Evolutionary conservation across 2,329 filamentous ascomycete species (phyloP).

Genomic region (Alternaria hordeiaustralica): DNA sequence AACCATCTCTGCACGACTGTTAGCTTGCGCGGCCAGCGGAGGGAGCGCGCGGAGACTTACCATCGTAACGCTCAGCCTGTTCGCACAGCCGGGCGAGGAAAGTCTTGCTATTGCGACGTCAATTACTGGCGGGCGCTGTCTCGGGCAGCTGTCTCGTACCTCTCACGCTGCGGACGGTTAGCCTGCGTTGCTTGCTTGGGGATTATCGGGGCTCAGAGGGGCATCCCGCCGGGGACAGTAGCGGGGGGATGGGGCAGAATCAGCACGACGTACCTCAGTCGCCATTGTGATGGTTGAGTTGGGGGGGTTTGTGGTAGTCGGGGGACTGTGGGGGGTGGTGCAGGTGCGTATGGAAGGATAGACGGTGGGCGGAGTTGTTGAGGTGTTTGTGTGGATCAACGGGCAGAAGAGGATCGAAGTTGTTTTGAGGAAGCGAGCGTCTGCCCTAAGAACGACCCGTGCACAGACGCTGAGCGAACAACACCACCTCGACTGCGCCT

Average conservation of each 20-base stretch:
- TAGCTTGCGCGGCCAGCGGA: constrained; percentile 35
- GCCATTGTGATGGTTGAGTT: constrained; percentile 58
- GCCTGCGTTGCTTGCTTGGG: constrained; percentile 38
- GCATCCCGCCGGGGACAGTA: constrained; percentile 46
- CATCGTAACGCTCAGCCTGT: constrained; percentile 99
- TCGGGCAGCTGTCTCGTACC: constrained; percentile 46
- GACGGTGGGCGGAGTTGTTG: constrained; percentile 27
- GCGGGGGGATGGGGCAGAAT: constrained; percentile 45
- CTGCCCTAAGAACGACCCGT: constrained; percentile 24
- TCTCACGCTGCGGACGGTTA: constrained; percentile 56
- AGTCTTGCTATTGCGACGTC: constrained; percentile 70
- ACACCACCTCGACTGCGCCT: constrained; percentile 30
- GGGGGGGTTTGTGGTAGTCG: constrained; percentile 21
- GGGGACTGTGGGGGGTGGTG: constrained; percentile 23
- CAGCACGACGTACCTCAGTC: constrained; percentile 64
- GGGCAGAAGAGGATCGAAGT: constrained; percentile 28
- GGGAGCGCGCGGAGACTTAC: constrained; percentile 54
- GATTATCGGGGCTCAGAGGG: constrained; percentile 50
- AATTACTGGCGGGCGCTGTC: constrained; percentile 26
- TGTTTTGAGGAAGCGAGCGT: constrained; percentile 42
- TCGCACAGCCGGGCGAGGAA: constrained; percentile 99
- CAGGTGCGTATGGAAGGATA: constrained; percentile 35
- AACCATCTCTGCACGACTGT: constrained; percentile 78
- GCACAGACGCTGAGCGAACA: constrained; percentile 19
- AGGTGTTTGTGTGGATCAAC: constrained; percentile 33